Evolutionary conservation across 805 yeast species (phyloP), one percentile per base, ranked within the genome.

Genomic region (Spencermartinsiella europaea): DNA sequence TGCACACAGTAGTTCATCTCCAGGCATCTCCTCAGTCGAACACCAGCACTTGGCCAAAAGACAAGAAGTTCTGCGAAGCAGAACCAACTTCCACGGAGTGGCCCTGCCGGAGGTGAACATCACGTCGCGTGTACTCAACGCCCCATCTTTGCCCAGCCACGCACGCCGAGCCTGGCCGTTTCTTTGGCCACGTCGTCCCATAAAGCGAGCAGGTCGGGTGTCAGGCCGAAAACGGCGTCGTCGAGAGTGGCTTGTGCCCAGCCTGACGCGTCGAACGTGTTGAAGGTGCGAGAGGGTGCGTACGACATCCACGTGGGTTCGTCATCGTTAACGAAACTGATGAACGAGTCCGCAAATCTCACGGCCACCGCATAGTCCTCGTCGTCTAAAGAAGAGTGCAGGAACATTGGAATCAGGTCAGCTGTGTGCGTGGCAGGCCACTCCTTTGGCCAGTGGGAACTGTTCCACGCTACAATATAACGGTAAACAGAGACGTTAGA

Each of bases 391-490:
- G 44, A 40, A 7, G 5, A 4, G 25, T 40, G 44, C 15, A 40
- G 21, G 21, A 40, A 40, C 21, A 40, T 28, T 5, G 44, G 44
- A 25, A 40, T 7, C 5, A 40, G 21, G 17, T 40, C 44, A 7
- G 44, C 44, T 5, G 44, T 40, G 21, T 40, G 44, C 5, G 44
- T 40, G 5, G 21, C 44, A 10, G 44, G 44, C 44, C 44, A 40
- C 7, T 14, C 25, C 8, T 4, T 17, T 25, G 44, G 44, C 44
- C 44, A 40, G 20, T 40, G 44, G 22, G 15, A 20, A 4, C 37
- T 28, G 15, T 27, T 19, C 44, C 44, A 40, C 22, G 22, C 22
- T 15, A 40, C 12, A 27, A 40, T 19, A 17, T 40, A 40, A 7
- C 25, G 21, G 21, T 8, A 40, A 8, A 40, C 20, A n/a, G 5